Evolutionary conservation across 2,329 filamentous ascomycete species (phyloP).

Genomic region (Helicocarpus griseus): DNA sequence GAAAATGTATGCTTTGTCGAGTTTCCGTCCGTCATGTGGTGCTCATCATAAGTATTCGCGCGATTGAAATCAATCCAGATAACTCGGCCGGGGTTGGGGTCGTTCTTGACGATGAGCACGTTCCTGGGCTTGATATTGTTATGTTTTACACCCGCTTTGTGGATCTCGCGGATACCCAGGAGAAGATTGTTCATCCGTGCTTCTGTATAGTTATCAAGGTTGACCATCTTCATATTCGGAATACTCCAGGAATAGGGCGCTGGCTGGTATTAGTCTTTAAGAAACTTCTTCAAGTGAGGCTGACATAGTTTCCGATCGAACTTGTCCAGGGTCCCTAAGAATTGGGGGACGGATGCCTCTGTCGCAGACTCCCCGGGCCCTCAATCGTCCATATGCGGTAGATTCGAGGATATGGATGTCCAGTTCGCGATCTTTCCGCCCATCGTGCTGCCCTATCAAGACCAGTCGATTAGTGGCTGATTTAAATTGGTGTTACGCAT

Average conservation of each 20-base stretch:
- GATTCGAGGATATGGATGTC: conserved; percentile 7
- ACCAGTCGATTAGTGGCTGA: background rate
- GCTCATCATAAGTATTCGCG: no score
- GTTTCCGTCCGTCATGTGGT: no score
- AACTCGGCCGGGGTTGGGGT: no score
- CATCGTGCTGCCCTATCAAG: conserved; percentile 5
- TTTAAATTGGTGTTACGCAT: conserved; percentile 1
- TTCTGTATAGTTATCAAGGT: conserved; percentile 16
- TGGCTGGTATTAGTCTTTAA: conserved; percentile 13
- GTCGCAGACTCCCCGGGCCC: conserved; percentile 5
- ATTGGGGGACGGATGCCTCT: conserved; percentile 8
- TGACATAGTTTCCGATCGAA: conserved; percentile 7
- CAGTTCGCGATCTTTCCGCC: background rate
- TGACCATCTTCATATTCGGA: conserved; percentile 13
- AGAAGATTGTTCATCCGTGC: conserved; percentile 12
- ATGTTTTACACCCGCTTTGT: conserved; percentile 16
- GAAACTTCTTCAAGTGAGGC: conserved; percentile 5
- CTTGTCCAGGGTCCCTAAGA: conserved; percentile 9
- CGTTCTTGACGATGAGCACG: conserved; percentile 15
- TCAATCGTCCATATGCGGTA: conserved; percentile 9
- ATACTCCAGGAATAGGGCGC: conserved; percentile 20
- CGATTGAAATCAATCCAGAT: no score
- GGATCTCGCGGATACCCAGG: conserved; percentile 16
- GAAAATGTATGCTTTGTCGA: conserved; percentile 7
- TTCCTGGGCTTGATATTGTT: conserved; percentile 19